Base-by-base conservation (phyloP, 78 protist genomes). In the Emiliania huxleyi region DNA sequence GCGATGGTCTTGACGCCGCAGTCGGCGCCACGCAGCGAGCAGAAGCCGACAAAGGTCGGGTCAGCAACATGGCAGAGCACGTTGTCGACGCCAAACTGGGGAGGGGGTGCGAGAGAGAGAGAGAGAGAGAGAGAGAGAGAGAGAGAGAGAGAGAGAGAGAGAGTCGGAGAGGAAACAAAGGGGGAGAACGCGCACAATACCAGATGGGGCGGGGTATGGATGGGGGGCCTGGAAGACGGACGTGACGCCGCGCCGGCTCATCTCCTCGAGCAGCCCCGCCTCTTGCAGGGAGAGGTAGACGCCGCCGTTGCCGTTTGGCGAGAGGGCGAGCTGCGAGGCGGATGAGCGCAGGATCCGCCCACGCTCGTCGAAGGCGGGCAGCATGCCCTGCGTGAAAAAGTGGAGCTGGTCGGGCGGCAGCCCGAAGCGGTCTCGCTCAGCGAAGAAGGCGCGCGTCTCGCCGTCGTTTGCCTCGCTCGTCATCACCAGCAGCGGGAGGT, bases 281-380 rank as follows among this genome's bases (percentile, higher is more conserved):
- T 38, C 23, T 1, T 1, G 29, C 25, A 94, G 37, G 6, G 90
- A 42, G 52, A 8, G 23, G 49, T 83, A 92, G 77, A 91, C 21
- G 11, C 92, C 94, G 75, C 96, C 96, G 87, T 95, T 95, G 44
- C 96, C 96, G 79, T 95, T 89, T 42, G 96, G 94, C 33, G 93
- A n/a, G n/a, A 33, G 26, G 37, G 93, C 89, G 22, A 95, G 43
- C 35, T 11, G 18, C 21, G 49, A 52, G 49, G 29, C 38, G 15
- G 62, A 52, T 52, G 62, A 8, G 62, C 62, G 62, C 62, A 52
- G 62, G 62, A 52, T 52, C 29, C 62, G 62, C 29, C 62, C 62
- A 8, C 15, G 62, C 29, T 52, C 15, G 15, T 52, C 62, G 62
- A 52, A 94, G 40, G 56, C 91, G 23, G 96, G 96, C 40, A 87